These are phyloP conservation scores for Kodamaea kaohsiungensis DNA, from an alignment of 805 yeast genomes.

Conservation along the genomic window DNA sequence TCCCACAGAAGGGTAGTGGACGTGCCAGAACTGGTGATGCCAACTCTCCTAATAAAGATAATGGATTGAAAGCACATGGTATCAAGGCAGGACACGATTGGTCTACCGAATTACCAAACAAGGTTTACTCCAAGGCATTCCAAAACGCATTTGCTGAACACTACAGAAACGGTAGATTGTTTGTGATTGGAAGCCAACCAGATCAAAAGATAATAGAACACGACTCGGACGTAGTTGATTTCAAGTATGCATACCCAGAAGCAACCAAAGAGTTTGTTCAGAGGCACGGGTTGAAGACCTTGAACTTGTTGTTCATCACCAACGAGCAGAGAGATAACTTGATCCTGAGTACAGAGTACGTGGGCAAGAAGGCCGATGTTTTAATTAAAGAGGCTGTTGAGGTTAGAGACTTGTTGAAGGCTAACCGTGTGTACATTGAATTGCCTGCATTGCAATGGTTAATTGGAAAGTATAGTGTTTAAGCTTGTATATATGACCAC, in stretches of 20 bases:
- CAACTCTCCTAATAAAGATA: conserved; percentile 87
- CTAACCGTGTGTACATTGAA: conserved; percentile 75
- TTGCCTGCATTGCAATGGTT: conserved; percentile 66
- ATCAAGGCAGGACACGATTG: conserved; percentile 89
- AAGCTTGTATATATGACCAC: neutral
- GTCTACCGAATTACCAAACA: conserved; percentile 72
- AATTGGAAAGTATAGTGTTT: conserved; percentile 31
- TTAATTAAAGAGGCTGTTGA: conserved; percentile 75
- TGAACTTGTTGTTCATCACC: conserved; percentile 68
- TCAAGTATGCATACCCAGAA: conserved; percentile 39
- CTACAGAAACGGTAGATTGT: conserved; percentile 72
- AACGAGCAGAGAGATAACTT: conserved; percentile 61
- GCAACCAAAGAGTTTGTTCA: conserved; percentile 53
- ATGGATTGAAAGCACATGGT: conserved; percentile 88
- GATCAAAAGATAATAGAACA: conserved; percentile 27
- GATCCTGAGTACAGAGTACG: conserved; percentile 54
- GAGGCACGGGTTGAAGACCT: conserved; percentile 48
- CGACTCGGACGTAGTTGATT: conserved; percentile 33
- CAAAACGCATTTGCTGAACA: conserved; percentile 80
- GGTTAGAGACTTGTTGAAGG: conserved; percentile 80
- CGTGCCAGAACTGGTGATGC: conserved; percentile 95
- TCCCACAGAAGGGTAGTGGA: conserved; percentile 93
- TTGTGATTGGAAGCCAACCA: conserved; percentile 55
- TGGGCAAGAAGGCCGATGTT: conserved; percentile 59
- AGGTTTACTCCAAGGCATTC: conserved; percentile 74